Evolutionary conservation across 1,284 basidiomycete genomes (phyloP).

Genomic region (Irpex sp.): DNA sequence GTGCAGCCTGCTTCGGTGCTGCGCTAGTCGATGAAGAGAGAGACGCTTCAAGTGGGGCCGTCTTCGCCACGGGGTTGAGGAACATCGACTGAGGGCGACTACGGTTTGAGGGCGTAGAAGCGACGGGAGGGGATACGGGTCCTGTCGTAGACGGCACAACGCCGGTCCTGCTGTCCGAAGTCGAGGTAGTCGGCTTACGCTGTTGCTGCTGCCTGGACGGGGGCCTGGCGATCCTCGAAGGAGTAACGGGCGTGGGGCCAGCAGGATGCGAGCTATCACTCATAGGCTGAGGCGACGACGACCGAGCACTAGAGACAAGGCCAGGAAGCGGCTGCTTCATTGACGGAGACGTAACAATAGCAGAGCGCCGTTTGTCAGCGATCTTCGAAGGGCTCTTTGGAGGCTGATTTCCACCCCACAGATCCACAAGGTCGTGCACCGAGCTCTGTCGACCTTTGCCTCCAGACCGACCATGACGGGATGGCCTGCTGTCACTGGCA

Average conservation of each 20-base stretch:
- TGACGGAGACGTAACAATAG: slow-evolving; percentile 23
- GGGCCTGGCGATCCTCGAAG: slow-evolving; percentile 15
- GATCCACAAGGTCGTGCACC: slow-evolving; percentile 73
- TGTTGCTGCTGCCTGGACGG: slow-evolving; percentile 25
- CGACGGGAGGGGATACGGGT: slow-evolving; percentile 12
- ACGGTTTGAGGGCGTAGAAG: slow-evolving; percentile 21
- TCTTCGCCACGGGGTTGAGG: slow-evolving; percentile 54
- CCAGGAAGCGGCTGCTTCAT: slow-evolving; percentile 18
- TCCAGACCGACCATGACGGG: slow-evolving; percentile 12
- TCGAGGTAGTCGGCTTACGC: slow-evolving; percentile 14
- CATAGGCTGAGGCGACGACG: slow-evolving; percentile 21
- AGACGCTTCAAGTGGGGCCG: slow-evolving; percentile 29
- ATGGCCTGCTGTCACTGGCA: slow-evolving; percentile 7
- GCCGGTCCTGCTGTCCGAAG: background rate
- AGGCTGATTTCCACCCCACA: slow-evolving; percentile 58
- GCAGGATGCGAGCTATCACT: slow-evolving; percentile 19
- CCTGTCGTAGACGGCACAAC: slow-evolving; percentile 2
- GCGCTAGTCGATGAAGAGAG: slow-evolving; percentile 37
- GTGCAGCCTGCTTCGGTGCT: slow-evolving; percentile 24
- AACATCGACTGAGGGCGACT: slow-evolving; percentile 74
- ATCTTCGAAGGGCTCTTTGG: slow-evolving; percentile 18
- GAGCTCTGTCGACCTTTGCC: slow-evolving; percentile 65
- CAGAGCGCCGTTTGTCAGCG: slow-evolving; percentile 23
- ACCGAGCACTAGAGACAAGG: slow-evolving; percentile 17
- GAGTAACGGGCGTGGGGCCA: slow-evolving; percentile 14